Conservation (phyloP, 169 alveolate species). For the Eimeria acervulina region DNA sequence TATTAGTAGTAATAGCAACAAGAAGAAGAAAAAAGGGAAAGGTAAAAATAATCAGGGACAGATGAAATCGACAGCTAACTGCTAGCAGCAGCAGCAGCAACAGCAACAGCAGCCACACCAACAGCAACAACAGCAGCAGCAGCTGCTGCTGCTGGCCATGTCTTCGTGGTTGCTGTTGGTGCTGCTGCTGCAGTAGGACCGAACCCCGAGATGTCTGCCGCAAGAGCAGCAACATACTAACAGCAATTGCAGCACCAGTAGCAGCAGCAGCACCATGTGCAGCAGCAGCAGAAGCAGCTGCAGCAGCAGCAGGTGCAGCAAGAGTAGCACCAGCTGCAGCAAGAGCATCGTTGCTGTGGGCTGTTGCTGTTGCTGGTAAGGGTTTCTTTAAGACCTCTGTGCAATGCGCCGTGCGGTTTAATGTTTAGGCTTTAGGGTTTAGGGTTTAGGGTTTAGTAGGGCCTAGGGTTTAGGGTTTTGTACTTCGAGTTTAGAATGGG, state of each 20-base stretch:
- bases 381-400: background rate
- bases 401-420: too few species aligned
- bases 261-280: slow-evolving; percentile 2
- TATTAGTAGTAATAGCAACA: background rate
- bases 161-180: background rate
- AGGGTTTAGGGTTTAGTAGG: background rate
- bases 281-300: background rate
- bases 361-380: background rate
- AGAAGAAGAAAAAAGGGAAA: background rate
- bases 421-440: slow-evolving; percentile 22
- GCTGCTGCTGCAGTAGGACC: background rate
- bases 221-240: background rate
- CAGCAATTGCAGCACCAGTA: too few species aligned
- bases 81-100: background rate
- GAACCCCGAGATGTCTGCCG: background rate
- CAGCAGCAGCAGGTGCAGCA: background rate
- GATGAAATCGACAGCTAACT: too few species aligned
- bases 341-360: background rate
- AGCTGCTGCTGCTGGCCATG: background rate
- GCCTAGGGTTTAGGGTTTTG: background rate
- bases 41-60: too few species aligned
- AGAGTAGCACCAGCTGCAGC: too few species aligned
- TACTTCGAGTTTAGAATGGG: background rate
- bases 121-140: background rate
- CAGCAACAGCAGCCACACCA: background rate